Conservation (phyloP, 148 eudicot species). For the Cornus controversa region DNA sequence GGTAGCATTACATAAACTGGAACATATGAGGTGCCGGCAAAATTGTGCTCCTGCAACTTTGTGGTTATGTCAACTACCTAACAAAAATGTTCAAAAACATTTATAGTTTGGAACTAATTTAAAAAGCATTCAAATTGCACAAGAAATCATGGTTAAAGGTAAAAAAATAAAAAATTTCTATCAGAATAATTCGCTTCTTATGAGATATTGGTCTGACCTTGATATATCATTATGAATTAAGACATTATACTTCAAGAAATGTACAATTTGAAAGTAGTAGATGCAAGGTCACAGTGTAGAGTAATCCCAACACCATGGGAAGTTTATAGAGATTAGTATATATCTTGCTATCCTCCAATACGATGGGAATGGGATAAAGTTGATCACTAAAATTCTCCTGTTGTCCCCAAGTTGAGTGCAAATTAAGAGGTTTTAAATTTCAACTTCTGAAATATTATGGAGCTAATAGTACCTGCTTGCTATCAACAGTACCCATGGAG, state of each 20-base stretch:
- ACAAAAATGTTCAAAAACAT: neutral
- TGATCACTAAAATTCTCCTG: neutral
- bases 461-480: slow-evolving; percentile 54
- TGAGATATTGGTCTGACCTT: neutral
- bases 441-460: neutral
- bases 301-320: neutral
- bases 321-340: neutral
- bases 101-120: neutral
- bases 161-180: neutral
- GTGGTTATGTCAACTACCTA: slow-evolving; percentile 57
- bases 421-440: neutral
- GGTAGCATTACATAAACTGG: slow-evolving; percentile 92
- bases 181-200: neutral
- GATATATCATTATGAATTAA: neutral
- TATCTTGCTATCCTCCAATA: too few species aligned
- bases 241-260: neutral
- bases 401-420: neutral
- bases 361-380: too few species aligned
- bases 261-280: neutral
- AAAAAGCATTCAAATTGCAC: neutral
- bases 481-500: slow-evolving; percentile 53
- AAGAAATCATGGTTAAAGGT: neutral
- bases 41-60: slow-evolving; percentile 70
- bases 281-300: neutral
- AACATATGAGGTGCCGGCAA: slow-evolving; percentile 75